Base-by-base conservation (phyloP, 2,329 filamentous ascomycete genomes). In the Bimuria novae-zelandiae region DNA sequence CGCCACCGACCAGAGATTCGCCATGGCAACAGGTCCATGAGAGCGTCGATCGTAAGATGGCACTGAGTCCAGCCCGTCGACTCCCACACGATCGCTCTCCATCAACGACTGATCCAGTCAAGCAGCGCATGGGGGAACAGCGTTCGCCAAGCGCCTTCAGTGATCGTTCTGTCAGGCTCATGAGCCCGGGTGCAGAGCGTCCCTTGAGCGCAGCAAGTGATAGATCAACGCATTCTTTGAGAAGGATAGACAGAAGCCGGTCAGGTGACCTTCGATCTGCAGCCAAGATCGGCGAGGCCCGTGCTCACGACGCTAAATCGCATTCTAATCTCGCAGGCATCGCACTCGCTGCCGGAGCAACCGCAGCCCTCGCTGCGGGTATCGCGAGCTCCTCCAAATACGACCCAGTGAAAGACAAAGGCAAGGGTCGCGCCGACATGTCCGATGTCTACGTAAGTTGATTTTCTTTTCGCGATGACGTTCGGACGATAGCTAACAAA, bases 371-470 rank as follows among this genome's bases (percentile, higher is more conserved):
- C 62, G 72, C 75, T 65, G 68, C 75, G 55, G 76, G 75, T 55
- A 75, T 76, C 59, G 77, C 77, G 55, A 76, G 75, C 66, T 83
- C 81, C 67, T 82, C 81, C 63, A 81, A 77, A 64, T 84, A 85
- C 79, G 88, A 88, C 72, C 89, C 90, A 67, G 82, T 91, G 76
- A 89, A 88, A 76, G 92, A 93, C 79, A 90, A 92, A 82, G 89
- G 90, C 79, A 92, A 91, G 78, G 87, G 85, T 77, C 89, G 90
- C 74, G 79, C 88, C 61, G 73, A 68, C 78, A 96, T 96, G 90
- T 83, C 90, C 75, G 90, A 96, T 82, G 88, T 96, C 79, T 96
- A 89, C 80, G 92, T 96, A 84, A 88, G 91, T 89, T 54, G 47
- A 54, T 21, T 17, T 4, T 8, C 44, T 21, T 30, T 23, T 44